phyloP scores from a whole-genome alignment of 495 filamentous ascomycete species.

The Thermothielavioides terrestris region DNA sequence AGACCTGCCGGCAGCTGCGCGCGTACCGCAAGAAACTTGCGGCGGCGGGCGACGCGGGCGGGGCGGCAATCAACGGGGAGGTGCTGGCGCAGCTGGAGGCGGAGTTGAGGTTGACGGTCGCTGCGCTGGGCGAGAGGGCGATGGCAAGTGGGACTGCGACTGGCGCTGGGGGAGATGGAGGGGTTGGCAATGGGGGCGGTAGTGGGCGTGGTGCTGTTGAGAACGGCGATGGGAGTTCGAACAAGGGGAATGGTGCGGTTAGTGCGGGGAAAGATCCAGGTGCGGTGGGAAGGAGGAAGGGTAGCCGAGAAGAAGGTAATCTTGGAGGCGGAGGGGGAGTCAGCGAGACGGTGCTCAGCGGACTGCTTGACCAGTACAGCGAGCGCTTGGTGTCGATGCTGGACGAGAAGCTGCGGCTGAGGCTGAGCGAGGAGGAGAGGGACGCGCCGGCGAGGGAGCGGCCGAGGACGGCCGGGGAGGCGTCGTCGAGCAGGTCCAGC shows the following conservation, averaged over 20 bases:
- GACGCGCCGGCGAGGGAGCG: conserved; percentile 14
- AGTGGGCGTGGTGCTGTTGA: neutral
- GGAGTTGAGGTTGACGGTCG: conserved; percentile 67
- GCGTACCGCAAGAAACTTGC: conserved; percentile 76
- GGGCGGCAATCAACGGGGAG: conserved; percentile 56
- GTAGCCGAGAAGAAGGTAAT: too few relatives aligned
- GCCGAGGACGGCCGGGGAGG: conserved; percentile 23
- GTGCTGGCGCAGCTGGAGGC: conserved; percentile 65
- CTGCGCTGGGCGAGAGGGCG: conserved; percentile 55
- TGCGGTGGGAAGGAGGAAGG: too few relatives aligned
- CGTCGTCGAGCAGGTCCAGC: conserved; percentile 11
- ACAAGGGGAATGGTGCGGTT: too few relatives aligned
- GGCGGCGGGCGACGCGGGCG: conserved; percentile 49
- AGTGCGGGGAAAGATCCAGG: too few relatives aligned
- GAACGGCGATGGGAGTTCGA: neutral
- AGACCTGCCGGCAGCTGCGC: conserved; percentile 67
- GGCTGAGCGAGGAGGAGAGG: conserved; percentile 25
- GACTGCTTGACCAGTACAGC: conserved; percentile 62
- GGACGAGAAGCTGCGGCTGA: conserved; percentile 54
- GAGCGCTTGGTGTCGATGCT: conserved; percentile 61
- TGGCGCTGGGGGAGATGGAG: neutral
- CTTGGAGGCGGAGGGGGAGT: conserved; percentile 35
- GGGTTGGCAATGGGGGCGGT: neutral
- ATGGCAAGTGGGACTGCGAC: conserved; percentile 30
- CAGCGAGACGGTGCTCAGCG: conserved; percentile 51